Evolutionary conservation across 768 basidiomycete species (phyloP).

Genomic region (Boletus rubropictus): DNA sequence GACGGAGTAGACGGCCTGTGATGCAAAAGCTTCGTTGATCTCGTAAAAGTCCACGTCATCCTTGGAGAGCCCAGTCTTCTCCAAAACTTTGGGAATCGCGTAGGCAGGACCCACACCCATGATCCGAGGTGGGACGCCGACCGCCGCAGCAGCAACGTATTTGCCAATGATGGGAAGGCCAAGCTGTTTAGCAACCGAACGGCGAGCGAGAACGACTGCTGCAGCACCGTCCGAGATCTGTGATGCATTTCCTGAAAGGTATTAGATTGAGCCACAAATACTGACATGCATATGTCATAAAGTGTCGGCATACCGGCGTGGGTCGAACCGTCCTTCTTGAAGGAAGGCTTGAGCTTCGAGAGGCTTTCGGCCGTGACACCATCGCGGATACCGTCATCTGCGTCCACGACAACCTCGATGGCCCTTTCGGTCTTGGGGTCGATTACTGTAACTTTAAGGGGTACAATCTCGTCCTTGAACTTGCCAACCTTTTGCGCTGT

Average conservation of each 20-base stretch:
- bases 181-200: constrained; percentile 74
- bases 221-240: constrained; percentile 93
- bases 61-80: constrained; percentile 55
- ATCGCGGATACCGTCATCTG: constrained; percentile 82
- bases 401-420: constrained; percentile 62
- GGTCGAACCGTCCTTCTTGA: constrained; percentile 67
- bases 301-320: constrained; percentile 51
- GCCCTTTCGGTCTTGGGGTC: constrained; percentile 73
- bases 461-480: constrained; percentile 81
- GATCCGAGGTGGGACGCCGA: constrained; percentile 81
- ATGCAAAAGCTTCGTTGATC: constrained; percentile 90
- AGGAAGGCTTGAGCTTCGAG: constrained; percentile 80
- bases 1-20: constrained; percentile 70
- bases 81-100: constrained; percentile 74
- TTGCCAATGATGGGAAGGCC: constrained; percentile 86
- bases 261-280: constrained; percentile 2
- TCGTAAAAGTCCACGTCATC: constrained; percentile 86
- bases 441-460: constrained; percentile 61
- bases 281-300: background rate
- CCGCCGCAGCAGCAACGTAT: constrained; percentile 61
- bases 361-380: constrained; percentile 78
- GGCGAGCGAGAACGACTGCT: constrained; percentile 77
- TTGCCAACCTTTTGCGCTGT: constrained; percentile 74
- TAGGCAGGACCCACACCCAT: constrained; percentile 92
- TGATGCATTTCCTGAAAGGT: constrained; percentile 60